Conservation (phyloP, 2,329 filamentous ascomycete species). For the Pyricularia sp. region DNA sequence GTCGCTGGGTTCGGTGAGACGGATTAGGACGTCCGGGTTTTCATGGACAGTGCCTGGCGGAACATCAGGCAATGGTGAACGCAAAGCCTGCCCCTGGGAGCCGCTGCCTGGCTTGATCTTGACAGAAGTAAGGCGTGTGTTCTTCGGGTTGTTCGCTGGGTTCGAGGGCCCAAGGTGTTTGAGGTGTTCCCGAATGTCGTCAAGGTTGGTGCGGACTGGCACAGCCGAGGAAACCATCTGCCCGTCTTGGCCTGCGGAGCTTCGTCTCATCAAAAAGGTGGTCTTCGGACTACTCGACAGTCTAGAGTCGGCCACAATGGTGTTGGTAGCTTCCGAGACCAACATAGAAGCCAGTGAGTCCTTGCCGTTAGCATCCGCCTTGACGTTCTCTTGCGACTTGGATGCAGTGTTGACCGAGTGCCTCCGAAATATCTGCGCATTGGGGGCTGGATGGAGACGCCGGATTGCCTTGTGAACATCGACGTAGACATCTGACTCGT, state of each 20-base stretch:
- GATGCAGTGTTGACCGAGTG: conserved; percentile 15
- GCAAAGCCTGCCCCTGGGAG: background rate
- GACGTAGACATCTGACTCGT: conserved; percentile 96
- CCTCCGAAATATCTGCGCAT: conserved; percentile 42
- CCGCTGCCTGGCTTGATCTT: conserved; percentile 45
- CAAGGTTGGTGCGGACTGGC: conserved; percentile 45
- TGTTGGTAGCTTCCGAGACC: conserved; percentile 5
- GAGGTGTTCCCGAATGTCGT: conserved; percentile 50
- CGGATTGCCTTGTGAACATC: conserved; percentile 97
- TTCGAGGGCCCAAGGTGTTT: conserved; percentile 56
- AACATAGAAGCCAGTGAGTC: conserved; percentile 22
- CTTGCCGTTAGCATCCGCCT: conserved; percentile 15
- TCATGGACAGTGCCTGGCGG: conserved; percentile 8
- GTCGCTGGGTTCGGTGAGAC: conserved; percentile 8
- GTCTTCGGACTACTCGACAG: conserved; percentile 36
- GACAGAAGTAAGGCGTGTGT: conserved; percentile 47
- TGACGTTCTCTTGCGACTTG: conserved; percentile 12
- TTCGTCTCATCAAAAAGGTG: conserved; percentile 46
- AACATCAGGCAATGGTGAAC: conserved; percentile 4
- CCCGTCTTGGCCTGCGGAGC: conserved; percentile 41
- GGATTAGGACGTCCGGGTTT: background rate
- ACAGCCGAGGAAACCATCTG: conserved; percentile 32
- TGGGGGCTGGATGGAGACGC: conserved; percentile 72
- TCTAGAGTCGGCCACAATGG: conserved; percentile 19
- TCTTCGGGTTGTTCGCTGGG: conserved; percentile 49